Evolutionary conservation across 208 protist genomes (phyloP).

Genomic region (Porcisia hertigi): DNA sequence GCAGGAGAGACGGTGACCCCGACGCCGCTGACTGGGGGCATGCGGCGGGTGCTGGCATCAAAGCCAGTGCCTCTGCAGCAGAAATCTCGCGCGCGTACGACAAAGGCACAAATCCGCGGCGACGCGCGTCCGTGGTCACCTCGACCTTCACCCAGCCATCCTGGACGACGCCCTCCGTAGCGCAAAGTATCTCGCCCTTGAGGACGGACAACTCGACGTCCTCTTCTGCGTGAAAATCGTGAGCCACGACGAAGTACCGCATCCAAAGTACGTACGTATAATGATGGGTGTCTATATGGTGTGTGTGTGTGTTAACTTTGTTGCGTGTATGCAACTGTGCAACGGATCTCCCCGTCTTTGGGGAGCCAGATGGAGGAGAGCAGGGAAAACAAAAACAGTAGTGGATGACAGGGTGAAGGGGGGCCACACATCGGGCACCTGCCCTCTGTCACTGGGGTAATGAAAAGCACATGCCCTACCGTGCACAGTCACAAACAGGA

Average conservation of each 20-base stretch:
- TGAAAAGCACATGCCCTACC: not conserved
- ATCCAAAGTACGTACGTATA: constrained; percentile 11
- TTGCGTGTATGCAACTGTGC: not conserved
- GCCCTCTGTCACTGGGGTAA: not conserved
- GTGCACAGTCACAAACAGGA: too few relatives aligned
- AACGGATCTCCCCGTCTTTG: not conserved
- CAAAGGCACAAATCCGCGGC: constrained; percentile 78
- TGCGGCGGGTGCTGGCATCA: not conserved
- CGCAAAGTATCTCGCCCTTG: constrained; percentile 62
- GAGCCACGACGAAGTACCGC: constrained; percentile 50
- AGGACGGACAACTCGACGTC: constrained; percentile 72
- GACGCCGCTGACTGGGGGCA: not conserved
- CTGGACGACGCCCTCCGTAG: constrained; percentile 47
- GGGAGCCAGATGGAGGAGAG: not conserved
- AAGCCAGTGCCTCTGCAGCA: constrained; percentile 11
- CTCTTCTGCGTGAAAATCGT: constrained; percentile 80
- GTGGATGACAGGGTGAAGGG: not conserved
- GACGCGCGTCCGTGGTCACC: constrained; percentile 28
- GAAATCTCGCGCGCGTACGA: constrained; percentile 67
- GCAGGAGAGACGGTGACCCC: not conserved
- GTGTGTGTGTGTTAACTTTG: not conserved
- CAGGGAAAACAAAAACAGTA: not conserved
- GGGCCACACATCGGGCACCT: not conserved
- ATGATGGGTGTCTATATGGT: not conserved
- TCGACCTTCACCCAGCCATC: constrained; percentile 88